These are phyloP conservation scores for Arctostaphylos glauca DNA, from an alignment of 148 eudicot genomes.

Conservation along the genomic window DNA sequence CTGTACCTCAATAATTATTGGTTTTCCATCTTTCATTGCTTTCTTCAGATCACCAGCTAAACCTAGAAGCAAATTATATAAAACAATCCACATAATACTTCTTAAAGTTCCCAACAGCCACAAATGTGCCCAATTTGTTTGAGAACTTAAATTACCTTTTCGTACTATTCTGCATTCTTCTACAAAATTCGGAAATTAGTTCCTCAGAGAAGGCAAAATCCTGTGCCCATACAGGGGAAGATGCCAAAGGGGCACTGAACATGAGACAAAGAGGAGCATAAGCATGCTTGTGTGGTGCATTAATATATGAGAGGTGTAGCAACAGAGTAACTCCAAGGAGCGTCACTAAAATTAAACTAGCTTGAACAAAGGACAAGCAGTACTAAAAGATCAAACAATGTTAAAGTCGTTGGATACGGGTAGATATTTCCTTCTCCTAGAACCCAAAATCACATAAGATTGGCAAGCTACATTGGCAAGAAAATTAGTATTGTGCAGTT, in stretches of 20 bases:
- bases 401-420: too few species aligned
- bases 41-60: conserved; percentile 98
- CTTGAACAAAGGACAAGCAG: background rate
- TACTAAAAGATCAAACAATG: too few species aligned
- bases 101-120: conserved; percentile 11
- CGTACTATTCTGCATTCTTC: conserved; percentile 98
- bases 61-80: conserved; percentile 41
- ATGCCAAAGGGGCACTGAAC: conserved; percentile 85
- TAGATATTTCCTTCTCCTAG: too few species aligned
- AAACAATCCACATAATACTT: background rate
- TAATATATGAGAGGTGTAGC: background rate
- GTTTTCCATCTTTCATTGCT: conserved; percentile 99
- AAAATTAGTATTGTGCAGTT: too few species aligned
- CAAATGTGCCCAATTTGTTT: background rate
- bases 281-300: conserved; percentile 14
- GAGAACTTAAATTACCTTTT: conserved; percentile 56
- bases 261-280: conserved; percentile 25
- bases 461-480: too few species aligned
- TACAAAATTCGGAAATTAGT: conserved; percentile 91
- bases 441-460: too few species aligned
- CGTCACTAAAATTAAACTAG: too few species aligned
- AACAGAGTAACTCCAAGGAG: too few species aligned
- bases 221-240: conserved; percentile 96
- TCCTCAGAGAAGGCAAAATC: conserved; percentile 89
- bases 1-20: conserved; percentile 91